phyloP scores from a whole-genome alignment of 1,284 basidiomycete genomes.

The Trametes polyzona region DNA sequence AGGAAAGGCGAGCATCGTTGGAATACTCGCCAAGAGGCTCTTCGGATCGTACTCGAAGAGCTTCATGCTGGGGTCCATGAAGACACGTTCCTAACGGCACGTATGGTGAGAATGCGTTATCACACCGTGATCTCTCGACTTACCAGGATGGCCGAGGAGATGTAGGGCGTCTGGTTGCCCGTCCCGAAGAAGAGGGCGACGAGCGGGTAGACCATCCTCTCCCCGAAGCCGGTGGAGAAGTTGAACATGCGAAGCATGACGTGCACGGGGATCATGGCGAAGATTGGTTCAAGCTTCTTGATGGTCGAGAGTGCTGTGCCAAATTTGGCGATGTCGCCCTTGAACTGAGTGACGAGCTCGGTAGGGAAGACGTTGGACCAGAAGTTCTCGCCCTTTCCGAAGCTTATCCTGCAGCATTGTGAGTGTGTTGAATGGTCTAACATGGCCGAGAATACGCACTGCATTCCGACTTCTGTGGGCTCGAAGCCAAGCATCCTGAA shows the following conservation, averaged over 20 bases:
- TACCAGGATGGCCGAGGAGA: conserved; percentile 56
- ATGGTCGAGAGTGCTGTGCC: conserved; percentile 57
- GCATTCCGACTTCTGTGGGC: conserved; percentile 58
- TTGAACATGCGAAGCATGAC: conserved; percentile 60
- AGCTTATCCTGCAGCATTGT: conserved; percentile 47
- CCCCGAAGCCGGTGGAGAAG: conserved; percentile 61
- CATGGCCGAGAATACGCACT: conserved; percentile 33
- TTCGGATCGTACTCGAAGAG: conserved; percentile 41
- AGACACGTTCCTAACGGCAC: conserved; percentile 48
- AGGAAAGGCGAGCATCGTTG: conserved; percentile 39
- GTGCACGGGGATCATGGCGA: conserved; percentile 63
- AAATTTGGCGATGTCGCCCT: conserved; percentile 61
- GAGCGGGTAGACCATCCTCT: conserved; percentile 59
- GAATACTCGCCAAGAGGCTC: conserved; percentile 38
- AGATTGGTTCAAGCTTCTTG: conserved; percentile 55
- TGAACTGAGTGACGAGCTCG: conserved; percentile 51
- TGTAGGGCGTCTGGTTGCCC: conserved; percentile 64
- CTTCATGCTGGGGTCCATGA: conserved; percentile 61
- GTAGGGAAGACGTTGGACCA: conserved; percentile 73
- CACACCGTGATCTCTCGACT: background rate
- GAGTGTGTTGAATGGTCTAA: background rate
- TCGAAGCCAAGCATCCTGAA: conserved; percentile 59
- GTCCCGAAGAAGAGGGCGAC: conserved; percentile 64
- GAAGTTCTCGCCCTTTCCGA: conserved; percentile 64
- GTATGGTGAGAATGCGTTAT: background rate